These are phyloP conservation scores for Aquilaria malaccensis DNA, from an alignment of 345 rosid genomes.

Conservation along the genomic window DNA sequence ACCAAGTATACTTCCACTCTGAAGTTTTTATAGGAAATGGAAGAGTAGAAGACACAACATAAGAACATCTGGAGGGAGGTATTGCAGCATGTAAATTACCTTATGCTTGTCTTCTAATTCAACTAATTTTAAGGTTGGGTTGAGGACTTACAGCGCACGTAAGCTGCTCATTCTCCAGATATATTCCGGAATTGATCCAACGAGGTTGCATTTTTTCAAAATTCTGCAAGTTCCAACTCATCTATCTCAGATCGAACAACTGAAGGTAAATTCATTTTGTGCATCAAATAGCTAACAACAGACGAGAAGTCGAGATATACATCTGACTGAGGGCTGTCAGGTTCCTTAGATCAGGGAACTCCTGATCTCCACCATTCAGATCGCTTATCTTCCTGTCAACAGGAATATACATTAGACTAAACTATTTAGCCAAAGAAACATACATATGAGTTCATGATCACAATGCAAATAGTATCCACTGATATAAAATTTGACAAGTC, in stretches of 20 bases:
- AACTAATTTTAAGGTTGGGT: too few relatives aligned
- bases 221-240: slow-evolving; percentile 16
- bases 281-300: neutral
- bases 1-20: too few relatives aligned
- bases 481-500: neutral
- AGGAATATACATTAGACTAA: neutral
- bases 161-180: slow-evolving; percentile 21
- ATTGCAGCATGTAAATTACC: too few relatives aligned
- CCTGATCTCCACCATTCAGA: slow-evolving; percentile 38
- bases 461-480: neutral
- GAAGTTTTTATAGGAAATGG: too few relatives aligned
- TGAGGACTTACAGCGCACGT: slow-evolving; percentile 19
- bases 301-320: slow-evolving; percentile 11
- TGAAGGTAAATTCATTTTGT: neutral
- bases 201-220: slow-evolving; percentile 28
- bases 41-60: too few relatives aligned
- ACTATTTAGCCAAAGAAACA: neutral
- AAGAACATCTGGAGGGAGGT: too few relatives aligned
- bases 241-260: neutral
- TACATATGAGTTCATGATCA: neutral
- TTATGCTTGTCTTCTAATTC: too few relatives aligned
- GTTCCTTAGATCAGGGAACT: slow-evolving; percentile 33
- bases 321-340: slow-evolving; percentile 15
- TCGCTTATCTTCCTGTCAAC: slow-evolving; percentile 48
- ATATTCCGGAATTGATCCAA: slow-evolving; percentile 26